Percentiles rank a stretch among this genome's conserved stretches.
phyloP scores from a whole-genome alignment of 768 basidiomycete genomes.

The Hebeloma cylindrosporum region DNA sequence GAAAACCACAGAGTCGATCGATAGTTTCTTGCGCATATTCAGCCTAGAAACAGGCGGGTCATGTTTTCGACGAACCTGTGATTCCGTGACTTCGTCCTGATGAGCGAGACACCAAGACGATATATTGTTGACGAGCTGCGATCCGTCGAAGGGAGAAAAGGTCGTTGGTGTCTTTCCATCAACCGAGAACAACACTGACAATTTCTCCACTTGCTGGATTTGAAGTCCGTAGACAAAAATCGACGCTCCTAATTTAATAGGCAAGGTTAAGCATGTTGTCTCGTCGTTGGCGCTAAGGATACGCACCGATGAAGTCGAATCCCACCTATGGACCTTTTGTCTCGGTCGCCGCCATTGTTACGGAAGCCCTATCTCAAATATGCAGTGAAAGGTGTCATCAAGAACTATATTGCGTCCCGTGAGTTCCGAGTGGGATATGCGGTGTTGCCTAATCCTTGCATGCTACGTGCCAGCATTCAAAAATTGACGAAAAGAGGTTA shows the following conservation, averaged over 20 bases:
- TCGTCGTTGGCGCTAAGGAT: not conserved
- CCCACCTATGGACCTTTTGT: conserved; percentile 4
- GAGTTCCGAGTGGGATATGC: not conserved
- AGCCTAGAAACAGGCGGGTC: not conserved
- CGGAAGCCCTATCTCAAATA: not conserved
- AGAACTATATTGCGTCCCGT: not conserved
- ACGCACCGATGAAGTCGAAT: conserved; percentile 7
- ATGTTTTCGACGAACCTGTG: not conserved
- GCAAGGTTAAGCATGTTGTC: not conserved
- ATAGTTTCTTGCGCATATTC: not conserved
- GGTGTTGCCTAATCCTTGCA: not conserved
- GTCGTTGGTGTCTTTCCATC: not conserved
- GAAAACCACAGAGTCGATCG: conserved; percentile 2
- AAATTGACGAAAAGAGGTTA: too few relatives aligned
- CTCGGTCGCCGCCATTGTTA: conserved; percentile 7
- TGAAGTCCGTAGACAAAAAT: conserved; percentile 1
- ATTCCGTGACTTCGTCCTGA: conserved; percentile 1
- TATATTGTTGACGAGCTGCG: not conserved
- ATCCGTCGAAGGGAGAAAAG: conserved; percentile 5
- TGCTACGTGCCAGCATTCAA: not conserved
- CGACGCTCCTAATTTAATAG: not conserved
- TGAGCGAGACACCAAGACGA: conserved; percentile 3
- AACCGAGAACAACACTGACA: conserved; percentile 4
- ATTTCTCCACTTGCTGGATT: not conserved
- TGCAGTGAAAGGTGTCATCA: conserved; percentile 1